Evolutionary conservation across 805 yeast species (phyloP).

Genomic region (Pichia eremophila): DNA sequence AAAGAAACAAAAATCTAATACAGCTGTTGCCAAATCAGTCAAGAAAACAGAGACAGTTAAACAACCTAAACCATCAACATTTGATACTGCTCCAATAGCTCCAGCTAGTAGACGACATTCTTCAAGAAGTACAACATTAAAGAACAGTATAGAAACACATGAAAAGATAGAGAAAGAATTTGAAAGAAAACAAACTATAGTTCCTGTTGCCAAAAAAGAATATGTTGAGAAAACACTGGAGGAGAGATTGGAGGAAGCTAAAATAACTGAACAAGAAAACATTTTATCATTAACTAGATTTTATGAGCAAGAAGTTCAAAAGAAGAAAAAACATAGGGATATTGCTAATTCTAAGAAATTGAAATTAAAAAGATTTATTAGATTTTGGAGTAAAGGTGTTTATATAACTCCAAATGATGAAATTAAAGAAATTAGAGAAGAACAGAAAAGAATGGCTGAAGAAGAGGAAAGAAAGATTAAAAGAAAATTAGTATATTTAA

Average conservation of each 20-base stretch:
- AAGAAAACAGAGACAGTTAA: neutral
- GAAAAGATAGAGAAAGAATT: slow-evolving; percentile 64
- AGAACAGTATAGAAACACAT: slow-evolving; percentile 67
- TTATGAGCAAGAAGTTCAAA: slow-evolving; percentile 74
- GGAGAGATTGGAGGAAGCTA: slow-evolving; percentile 71
- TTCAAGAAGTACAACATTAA: slow-evolving; percentile 66
- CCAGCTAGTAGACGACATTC: slow-evolving; percentile 57
- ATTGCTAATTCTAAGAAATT: slow-evolving; percentile 56
- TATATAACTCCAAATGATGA: slow-evolving; percentile 59
- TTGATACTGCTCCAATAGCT: slow-evolving; percentile 17
- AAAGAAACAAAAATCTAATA: slow-evolving; percentile 8
- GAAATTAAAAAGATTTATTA: slow-evolving; percentile 49
- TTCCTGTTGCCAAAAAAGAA: slow-evolving; percentile 26
- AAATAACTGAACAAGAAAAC: slow-evolving; percentile 75
- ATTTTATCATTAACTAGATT: slow-evolving; percentile 63
- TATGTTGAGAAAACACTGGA: slow-evolving; percentile 51
- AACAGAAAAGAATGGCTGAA: slow-evolving; percentile 28
- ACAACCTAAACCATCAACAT: neutral
- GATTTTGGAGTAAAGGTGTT: slow-evolving; percentile 39
- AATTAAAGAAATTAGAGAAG: slow-evolving; percentile 34
- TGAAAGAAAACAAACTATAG: slow-evolving; percentile 32
- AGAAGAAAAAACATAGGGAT: slow-evolving; percentile 70
- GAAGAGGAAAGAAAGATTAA: slow-evolving; percentile 30
- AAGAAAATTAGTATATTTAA: slow-evolving; percentile 14
- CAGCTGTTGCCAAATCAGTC: neutral